Evolutionary conservation across 257 asterid genomes (phyloP).

Genomic region (Solanum tacnaense): DNA sequence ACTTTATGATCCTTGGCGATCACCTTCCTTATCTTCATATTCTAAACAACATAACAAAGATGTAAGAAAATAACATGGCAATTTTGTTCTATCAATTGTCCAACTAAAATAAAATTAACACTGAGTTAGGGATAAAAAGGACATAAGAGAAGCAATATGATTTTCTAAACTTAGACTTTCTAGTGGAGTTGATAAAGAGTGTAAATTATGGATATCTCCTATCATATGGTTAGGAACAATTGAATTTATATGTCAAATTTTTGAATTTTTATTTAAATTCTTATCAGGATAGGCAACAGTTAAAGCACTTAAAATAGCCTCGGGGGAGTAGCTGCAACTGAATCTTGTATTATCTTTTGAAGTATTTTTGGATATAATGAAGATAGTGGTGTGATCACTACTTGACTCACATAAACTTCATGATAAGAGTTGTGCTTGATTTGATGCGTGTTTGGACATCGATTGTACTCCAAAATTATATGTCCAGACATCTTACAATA

Average conservation of each 20-base stretch:
- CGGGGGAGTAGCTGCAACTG: background rate
- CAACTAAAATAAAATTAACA: background rate
- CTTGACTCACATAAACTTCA: background rate
- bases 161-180: background rate
- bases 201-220: background rate
- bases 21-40: background rate
- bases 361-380: too few species aligned
- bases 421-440: background rate
- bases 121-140: too few species aligned
- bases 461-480: background rate
- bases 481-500: background rate
- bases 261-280: background rate
- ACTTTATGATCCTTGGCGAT: background rate
- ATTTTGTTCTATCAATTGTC: background rate
- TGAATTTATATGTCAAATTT: background rate
- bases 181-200: background rate
- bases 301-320: background rate
- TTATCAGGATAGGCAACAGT: too few species aligned
- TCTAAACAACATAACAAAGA: background rate
- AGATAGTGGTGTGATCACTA: background rate
- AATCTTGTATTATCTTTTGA: background rate
- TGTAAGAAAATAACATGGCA: background rate
- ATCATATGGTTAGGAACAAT: background rate
- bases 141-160: background rate
- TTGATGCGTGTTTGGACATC: background rate